phyloP scores from a whole-genome alignment of 257 asterid species.

The Fraxinus anomala region DNA sequence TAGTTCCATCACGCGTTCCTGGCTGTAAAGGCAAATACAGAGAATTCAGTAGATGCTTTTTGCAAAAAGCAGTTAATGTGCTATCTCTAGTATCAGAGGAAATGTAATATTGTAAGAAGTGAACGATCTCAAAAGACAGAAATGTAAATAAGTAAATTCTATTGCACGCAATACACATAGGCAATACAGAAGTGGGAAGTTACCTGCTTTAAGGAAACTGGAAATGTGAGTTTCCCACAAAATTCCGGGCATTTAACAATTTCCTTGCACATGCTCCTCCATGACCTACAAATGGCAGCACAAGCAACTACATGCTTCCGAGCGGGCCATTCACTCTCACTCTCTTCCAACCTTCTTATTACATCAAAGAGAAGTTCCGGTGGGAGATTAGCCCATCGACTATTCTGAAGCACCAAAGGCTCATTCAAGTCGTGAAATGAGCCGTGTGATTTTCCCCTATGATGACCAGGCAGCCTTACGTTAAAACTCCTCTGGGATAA shows the following conservation, averaged over 20 bases:
- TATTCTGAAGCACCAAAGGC: slow-evolving; percentile 38
- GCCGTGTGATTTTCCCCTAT: slow-evolving; percentile 50
- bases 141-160: background rate
- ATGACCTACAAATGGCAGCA: slow-evolving; percentile 55
- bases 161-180: background rate
- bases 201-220: slow-evolving; percentile 60
- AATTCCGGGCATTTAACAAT: slow-evolving; percentile 48
- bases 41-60: background rate
- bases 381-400: slow-evolving; percentile 58
- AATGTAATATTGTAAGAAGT: background rate
- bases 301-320: slow-evolving; percentile 56
- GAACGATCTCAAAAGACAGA: background rate
- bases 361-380: slow-evolving; percentile 55
- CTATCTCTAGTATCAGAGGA: background rate
- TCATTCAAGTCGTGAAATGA: slow-evolving; percentile 41
- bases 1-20: slow-evolving; percentile 59
- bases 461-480: slow-evolving; percentile 49
- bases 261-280: slow-evolving; percentile 61
- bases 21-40: slow-evolving; percentile 37
- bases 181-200: background rate
- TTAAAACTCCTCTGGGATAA: slow-evolving; percentile 57
- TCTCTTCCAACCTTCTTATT: slow-evolving; percentile 57
- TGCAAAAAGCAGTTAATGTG: background rate
- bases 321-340: slow-evolving; percentile 58
- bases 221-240: slow-evolving; percentile 58